These are phyloP conservation scores for Eucalyptus albens DNA, from an alignment of 345 rosid genomes.

Conservation along the genomic window DNA sequence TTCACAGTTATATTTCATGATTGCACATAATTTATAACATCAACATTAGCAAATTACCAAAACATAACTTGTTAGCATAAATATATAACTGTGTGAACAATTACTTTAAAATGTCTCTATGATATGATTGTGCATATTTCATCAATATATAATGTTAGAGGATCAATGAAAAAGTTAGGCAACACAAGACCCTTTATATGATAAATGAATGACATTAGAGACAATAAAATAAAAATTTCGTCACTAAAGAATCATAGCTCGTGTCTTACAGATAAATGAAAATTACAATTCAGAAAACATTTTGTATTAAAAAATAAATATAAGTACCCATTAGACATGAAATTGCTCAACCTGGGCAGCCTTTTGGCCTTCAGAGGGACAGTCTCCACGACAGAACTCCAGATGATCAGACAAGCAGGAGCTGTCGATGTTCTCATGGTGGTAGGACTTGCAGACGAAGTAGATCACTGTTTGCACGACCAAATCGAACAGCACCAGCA, in stretches of 20 bases:
- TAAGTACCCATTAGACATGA: background rate
- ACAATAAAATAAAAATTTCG: no score
- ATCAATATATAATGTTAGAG: background rate
- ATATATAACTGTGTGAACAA: background rate
- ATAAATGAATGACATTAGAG: background rate
- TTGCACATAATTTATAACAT: background rate
- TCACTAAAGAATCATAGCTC: no score
- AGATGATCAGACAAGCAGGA: background rate
- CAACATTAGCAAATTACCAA: background rate
- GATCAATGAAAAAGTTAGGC: background rate
- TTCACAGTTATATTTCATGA: background rate
- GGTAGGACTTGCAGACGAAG: conserved; percentile 51
- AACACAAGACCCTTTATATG: background rate
- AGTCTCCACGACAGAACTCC: background rate
- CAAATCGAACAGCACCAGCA: conserved; percentile 13
- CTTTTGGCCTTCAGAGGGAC: background rate
- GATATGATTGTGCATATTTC: background rate
- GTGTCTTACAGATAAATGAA: no score
- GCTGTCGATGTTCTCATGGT: conserved; percentile 27
- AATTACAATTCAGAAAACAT: no score
- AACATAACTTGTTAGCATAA: no score
- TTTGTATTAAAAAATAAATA: no score
- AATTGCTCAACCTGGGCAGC: background rate
- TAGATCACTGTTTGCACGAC: conserved; percentile 39
- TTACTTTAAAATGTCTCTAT: background rate